Evolutionary conservation across 352 stramenopile genomes (phyloP), one percentile per base, ranked within the genome.

Genomic region (Pythium sukuiense): DNA sequence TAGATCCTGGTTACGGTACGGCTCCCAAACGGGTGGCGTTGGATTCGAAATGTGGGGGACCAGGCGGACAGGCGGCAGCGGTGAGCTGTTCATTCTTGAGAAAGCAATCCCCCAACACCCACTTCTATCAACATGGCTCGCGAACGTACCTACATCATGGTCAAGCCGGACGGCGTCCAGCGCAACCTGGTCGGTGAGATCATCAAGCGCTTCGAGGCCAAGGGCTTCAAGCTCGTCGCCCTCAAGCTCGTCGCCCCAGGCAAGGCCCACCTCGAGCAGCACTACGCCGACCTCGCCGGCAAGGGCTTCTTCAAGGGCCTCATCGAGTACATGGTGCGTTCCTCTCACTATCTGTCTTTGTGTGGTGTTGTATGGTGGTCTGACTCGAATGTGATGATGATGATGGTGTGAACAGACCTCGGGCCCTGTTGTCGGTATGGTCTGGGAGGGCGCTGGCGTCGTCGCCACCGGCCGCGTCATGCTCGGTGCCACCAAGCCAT

Each of bases 81-180:
- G 9, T 6, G 16, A 39, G 18, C 18, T 16, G 26, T 27, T 63
- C 63, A 70, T 55, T 70, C 56, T 63, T 65, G 55, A 56, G 53
- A 70, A 65, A 60, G 55, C 35, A 61, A 32, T 46, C 48, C 24
- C 20, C 33, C 29, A 59, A 27, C 55, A 60, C 29, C 35, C 35
- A n/a, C 55, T 30, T n/a, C 48, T 4, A 35, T 57, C 63, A 77
- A 49, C 61, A 85, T 85, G 77, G 72, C 75, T 45, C 77, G 74
- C 65, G 81, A 90, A 85, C 79, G 76, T 60, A 90, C 81, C 57
- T 90, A 85, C 76, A 97, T 97, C 71, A 96, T 96, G 95, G 96
- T 99, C 83, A 99, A 99, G 90, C 97, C 97, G 53, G 97, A 99
- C 74, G 97, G 97, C 61, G 97, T 99, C 71, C 96, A 99, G 84